Percentiles rank a stretch among this genome's conserved stretches.
Evolutionary conservation across 2,329 filamentous ascomycete genomes (phyloP).

Genomic region (Trichophyton equinum): DNA sequence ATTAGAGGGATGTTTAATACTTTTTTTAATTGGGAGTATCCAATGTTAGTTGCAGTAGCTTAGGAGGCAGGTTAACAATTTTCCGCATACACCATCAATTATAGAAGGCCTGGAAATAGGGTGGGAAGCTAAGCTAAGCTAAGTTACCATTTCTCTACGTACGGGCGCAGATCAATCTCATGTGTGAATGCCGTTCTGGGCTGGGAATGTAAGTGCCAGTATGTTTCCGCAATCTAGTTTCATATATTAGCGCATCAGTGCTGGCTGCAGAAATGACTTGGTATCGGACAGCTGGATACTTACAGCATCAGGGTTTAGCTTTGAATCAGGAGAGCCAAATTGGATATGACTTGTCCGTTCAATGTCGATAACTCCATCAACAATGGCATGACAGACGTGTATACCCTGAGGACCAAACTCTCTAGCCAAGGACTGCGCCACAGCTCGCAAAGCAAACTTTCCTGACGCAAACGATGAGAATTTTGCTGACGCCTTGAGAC

Average conservation of each 20-base stretch:
- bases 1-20: not conserved
- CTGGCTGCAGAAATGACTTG: not conserved
- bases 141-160: constrained; percentile 63
- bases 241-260: not conserved
- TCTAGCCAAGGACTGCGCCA: constrained; percentile 62
- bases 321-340: constrained; percentile 48
- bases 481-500: constrained; percentile 55
- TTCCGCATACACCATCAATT: too few relatives aligned
- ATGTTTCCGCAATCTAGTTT: constrained; percentile 65
- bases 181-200: constrained; percentile 66
- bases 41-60: constrained; percentile 14
- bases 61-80: too few relatives aligned
- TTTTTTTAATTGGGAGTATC: too few relatives aligned
- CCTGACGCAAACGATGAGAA: constrained; percentile 63
- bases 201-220: constrained; percentile 76
- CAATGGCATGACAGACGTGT: constrained; percentile 69
- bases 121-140: too few relatives aligned
- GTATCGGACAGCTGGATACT: constrained; percentile 25
- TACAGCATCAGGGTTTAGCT: constrained; percentile 63
- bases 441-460: constrained; percentile 65
- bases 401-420: constrained; percentile 78
- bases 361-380: constrained; percentile 78
- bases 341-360: constrained; percentile 53
- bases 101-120: too few relatives aligned
- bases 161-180: constrained; percentile 69